Evolutionary conservation across 495 filamentous ascomycete species (phyloP).

Genomic region (Aspergillus indologenus): DNA sequence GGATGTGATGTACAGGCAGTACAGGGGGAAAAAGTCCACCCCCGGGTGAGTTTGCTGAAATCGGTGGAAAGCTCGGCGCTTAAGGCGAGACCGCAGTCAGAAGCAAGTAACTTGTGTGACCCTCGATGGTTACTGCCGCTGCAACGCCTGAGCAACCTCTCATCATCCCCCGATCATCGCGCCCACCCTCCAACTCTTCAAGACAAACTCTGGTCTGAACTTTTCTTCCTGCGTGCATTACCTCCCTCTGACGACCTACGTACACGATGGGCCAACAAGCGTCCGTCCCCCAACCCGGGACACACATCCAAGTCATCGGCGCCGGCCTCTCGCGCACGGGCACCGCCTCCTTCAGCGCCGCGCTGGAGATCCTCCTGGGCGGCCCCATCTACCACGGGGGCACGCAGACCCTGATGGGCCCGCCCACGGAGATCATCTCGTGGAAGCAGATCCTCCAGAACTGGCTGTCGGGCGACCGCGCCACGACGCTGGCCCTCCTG

Average conservation of each 20-base stretch:
- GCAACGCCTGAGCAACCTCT: no score
- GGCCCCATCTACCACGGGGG: constrained; percentile 28
- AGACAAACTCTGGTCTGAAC: no score
- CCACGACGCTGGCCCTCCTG: constrained; percentile 72
- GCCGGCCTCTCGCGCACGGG: constrained; percentile 51
- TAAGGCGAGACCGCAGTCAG: no score
- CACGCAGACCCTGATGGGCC: constrained; percentile 25
- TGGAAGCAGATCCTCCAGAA: constrained; percentile 22
- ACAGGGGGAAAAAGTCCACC: no score
- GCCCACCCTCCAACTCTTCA: no score
- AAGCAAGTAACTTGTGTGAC: no score
- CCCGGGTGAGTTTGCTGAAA: no score
- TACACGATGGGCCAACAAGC: constrained; percentile 19
- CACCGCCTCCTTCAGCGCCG: constrained; percentile 46
- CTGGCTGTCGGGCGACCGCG: constrained; percentile 16
- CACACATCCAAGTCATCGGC: constrained; percentile 44
- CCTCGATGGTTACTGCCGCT: no score
- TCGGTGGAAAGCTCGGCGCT: no score
- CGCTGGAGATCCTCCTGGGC: constrained; percentile 42
- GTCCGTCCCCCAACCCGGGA: constrained; percentile 18
- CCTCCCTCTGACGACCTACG: neutral
- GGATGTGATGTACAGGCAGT: no score
- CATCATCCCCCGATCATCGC: no score
- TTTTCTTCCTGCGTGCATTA: no score
- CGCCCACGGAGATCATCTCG: constrained; percentile 19